Evolutionary conservation across 192 early-diverging fungal genomes (phyloP).

Genomic region (Haplosporangium gracile): DNA sequence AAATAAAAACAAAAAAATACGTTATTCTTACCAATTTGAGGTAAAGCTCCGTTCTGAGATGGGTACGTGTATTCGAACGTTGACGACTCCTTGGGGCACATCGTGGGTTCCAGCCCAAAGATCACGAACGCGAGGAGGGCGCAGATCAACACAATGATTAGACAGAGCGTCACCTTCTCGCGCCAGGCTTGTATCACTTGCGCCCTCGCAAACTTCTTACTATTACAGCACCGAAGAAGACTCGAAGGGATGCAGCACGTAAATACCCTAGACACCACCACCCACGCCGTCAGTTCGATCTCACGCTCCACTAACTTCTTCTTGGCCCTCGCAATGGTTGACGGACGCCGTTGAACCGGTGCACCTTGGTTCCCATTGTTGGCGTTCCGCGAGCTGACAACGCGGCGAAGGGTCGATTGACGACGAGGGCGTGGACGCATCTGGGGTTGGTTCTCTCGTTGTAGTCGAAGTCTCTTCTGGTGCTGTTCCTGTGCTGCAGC

Average conservation of each 20-base stretch:
- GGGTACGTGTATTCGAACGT: background rate
- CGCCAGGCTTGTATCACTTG: slow-evolving; percentile 68
- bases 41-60: background rate
- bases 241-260: slow-evolving; percentile 65
- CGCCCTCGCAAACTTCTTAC: slow-evolving; percentile 54
- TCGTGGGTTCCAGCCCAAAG: slow-evolving; percentile 56
- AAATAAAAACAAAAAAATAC: background rate
- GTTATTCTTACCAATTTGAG: background rate
- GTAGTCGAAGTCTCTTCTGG: slow-evolving; percentile 35
- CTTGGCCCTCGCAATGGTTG: slow-evolving; percentile 27
- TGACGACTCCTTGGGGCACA: slow-evolving; percentile 46
- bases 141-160: slow-evolving; percentile 58
- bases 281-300: slow-evolving; percentile 40
- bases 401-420: slow-evolving; percentile 37
- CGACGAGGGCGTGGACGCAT: slow-evolving; percentile 35
- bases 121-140: slow-evolving; percentile 58
- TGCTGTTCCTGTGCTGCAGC: slow-evolving; percentile 37
- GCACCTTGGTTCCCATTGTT: background rate
- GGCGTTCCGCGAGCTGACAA: slow-evolving; percentile 42
- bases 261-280: slow-evolving; percentile 60
- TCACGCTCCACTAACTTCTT: slow-evolving; percentile 37
- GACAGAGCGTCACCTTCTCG: slow-evolving; percentile 68
- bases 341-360: slow-evolving; percentile 28
- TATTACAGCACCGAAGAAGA: slow-evolving; percentile 54
- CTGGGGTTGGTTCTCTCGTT: slow-evolving; percentile 38